Base-by-base conservation (phyloP, 306 rosid species). In the Cucurbita ficifolia region DNA sequence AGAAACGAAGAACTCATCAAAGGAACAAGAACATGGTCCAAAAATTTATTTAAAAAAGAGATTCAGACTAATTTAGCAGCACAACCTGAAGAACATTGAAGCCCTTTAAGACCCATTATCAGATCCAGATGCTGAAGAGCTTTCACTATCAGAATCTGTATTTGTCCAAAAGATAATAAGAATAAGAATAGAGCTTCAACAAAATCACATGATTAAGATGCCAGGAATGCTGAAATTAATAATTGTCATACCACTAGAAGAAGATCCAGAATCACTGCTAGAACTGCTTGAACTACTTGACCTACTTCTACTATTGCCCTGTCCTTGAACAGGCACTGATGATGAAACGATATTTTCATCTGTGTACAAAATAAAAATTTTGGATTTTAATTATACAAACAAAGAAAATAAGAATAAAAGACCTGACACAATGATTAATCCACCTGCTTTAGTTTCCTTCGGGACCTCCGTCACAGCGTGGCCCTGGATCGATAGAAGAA, bases 231-330 rank as follows among this genome's bases (percentile, higher is more conserved):
- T 43, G 45, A 35, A 59, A 35, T 59, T 6, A 59, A 59, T 42
- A 61, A 40, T 63, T 43, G 12, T n/a, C 48, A 45, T 94, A 94
- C 99, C 99, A 81, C 95, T 91, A 24, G 99, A 94, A 67, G 97
- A 88, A 70, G 99, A 90, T 60, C 96, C 96, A 59, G 99, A 94
- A 84, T 83, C 97, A 68, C 99, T 91, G 83, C 96, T 94, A 40
- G 99, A 94, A 82, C 96, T 87, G 89, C 95, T 86, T 73, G 97
- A 89, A 81, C 99, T 94, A 83, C 98, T 88, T 65, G 96, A 87
- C 81, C 96, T 89, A 87, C 96, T 90, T 75, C 88, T 82, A 83
- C 86, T 83, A 79, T 87, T 84, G 16, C 82, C 83, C 76, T 77
- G 90, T 69, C 78, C 87, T 78, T 81, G 95, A 64, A 76, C 75